A percentile compares a stretch with the other conserved stretches of the same genome.
phyloP scores from a whole-genome alignment of 768 basidiomycete genomes.

The Lyophyllum shimeji region DNA sequence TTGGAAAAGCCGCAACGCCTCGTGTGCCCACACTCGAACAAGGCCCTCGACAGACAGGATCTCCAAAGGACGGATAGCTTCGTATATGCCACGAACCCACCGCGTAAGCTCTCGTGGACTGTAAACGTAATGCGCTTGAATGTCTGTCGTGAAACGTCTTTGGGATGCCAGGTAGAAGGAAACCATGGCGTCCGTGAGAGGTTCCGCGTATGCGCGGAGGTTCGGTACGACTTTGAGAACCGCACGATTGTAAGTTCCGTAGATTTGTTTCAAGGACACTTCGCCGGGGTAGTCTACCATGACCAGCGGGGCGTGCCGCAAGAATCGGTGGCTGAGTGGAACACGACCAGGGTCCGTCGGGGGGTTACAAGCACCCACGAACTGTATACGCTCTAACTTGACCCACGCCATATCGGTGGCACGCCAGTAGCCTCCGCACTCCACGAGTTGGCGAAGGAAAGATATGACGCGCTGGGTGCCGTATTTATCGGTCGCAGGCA shows the following conservation, averaged over 20 bases:
- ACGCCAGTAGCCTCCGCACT: slow-evolving; percentile 93
- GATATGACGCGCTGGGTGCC: slow-evolving; percentile 99
- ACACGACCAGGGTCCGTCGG: slow-evolving; percentile 99
- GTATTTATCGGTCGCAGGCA: slow-evolving; percentile 96
- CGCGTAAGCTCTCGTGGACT: slow-evolving; percentile 97
- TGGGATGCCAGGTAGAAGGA: slow-evolving; percentile 93
- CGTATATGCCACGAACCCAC: slow-evolving; percentile 97
- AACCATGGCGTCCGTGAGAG: slow-evolving; percentile 98
- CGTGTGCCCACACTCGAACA: slow-evolving; percentile 97
- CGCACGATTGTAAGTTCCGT: slow-evolving; percentile 96
- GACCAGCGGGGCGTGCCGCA: slow-evolving; percentile 94
- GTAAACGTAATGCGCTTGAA: slow-evolving; percentile 99
- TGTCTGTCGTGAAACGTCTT: slow-evolving; percentile 90
- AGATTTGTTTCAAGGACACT: slow-evolving; percentile 95
- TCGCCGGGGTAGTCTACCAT: slow-evolving; percentile 99
- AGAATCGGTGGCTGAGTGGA: slow-evolving; percentile 95
- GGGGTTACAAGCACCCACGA: slow-evolving; percentile 98
- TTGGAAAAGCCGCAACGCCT: slow-evolving; percentile 95
- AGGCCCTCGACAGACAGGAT: slow-evolving; percentile 92
- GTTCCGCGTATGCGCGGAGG: slow-evolving; percentile 88
- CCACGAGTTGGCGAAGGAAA: slow-evolving; percentile 95
- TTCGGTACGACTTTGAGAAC: slow-evolving; percentile 94
- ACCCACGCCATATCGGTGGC: slow-evolving; percentile 96
- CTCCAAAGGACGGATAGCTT: slow-evolving; percentile 93
- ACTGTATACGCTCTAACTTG: slow-evolving; percentile 96